Evolutionary conservation across 1,139 yeast genomes (phyloP).

Genomic region (Blastobotrys persicus): DNA sequence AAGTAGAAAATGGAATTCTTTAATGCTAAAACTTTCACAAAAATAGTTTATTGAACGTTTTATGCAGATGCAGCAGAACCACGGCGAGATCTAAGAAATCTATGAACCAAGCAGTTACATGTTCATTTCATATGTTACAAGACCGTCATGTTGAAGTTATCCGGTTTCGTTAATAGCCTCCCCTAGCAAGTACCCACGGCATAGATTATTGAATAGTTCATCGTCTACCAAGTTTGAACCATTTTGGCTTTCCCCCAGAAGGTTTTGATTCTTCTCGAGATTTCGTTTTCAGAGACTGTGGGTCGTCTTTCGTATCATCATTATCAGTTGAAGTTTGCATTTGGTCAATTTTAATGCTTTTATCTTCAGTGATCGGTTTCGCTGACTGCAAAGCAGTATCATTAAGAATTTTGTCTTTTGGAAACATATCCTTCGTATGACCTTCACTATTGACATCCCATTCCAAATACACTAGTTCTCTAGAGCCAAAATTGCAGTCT

Average conservation of each 20-base stretch:
- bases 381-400: slow-evolving; percentile 22
- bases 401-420: slow-evolving; percentile 21
- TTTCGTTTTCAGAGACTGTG: neutral
- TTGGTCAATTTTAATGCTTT: slow-evolving; percentile 27
- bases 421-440: neutral
- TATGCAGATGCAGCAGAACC: no score
- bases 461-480: slow-evolving; percentile 33
- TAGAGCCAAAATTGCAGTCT: slow-evolving; percentile 31
- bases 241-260: slow-evolving; percentile 22
- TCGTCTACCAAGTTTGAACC: slow-evolving; percentile 27
- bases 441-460: slow-evolving; percentile 26
- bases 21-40: no score
- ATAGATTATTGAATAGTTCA: slow-evolving; percentile 7
- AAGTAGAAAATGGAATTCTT: no score
- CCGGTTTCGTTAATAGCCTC: no score
- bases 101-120: no score
- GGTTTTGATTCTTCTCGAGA: slow-evolving; percentile 1
- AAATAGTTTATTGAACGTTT: no score
- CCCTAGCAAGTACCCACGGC: no score
- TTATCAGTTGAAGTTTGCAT: slow-evolving; percentile 9
- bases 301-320: neutral
- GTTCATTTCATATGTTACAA: no score
- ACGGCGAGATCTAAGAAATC: no score
- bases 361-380: slow-evolving; percentile 28
- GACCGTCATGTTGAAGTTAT: no score